Conservation (phyloP, 1,284 basidiomycete genomes). For the Ustilago vetiveriae region DNA sequence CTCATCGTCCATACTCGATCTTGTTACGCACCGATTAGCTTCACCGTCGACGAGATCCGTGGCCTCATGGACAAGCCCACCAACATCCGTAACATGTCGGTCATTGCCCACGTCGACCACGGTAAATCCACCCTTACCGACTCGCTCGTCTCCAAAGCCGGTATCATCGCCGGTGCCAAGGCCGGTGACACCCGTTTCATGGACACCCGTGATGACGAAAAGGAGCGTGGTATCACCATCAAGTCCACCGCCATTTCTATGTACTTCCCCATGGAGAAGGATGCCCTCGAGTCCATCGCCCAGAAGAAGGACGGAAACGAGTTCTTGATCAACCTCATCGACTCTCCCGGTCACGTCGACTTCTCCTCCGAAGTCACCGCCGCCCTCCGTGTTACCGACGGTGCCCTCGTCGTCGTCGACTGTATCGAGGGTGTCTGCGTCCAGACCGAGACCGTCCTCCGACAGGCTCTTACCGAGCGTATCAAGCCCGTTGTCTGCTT, state of each 20-base stretch:
- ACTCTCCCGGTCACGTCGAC: constrained; percentile 99
- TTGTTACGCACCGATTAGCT: constrained; percentile 41
- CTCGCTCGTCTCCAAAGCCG: constrained; percentile 98
- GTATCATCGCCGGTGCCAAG: constrained; percentile 96
- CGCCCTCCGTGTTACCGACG: constrained; percentile 99
- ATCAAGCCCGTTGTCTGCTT: constrained; percentile 99
- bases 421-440: constrained; percentile 99
- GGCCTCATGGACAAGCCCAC: constrained; percentile 86
- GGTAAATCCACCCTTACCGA: constrained; percentile 99
- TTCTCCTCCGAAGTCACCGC: constrained; percentile 99
- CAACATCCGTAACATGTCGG: constrained; percentile 93
- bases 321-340: constrained; percentile 99
- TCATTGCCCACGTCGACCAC: constrained; percentile 81
- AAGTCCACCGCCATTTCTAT: constrained; percentile 99
- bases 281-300: constrained; percentile 77
- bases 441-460: constrained; percentile 98
- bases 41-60: constrained; percentile 79
- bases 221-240: constrained; percentile 99
- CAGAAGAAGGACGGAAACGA: constrained; percentile 94
- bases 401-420: constrained; percentile 90
- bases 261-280: constrained; percentile 97
- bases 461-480: constrained; percentile 95
- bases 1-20: not conserved
- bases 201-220: constrained; percentile 97
- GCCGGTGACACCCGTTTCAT: constrained; percentile 96